Percentiles rank a stretch among this genome's conserved stretches.
Conservation (phyloP, 805 yeast genomes). For the Candida michaelii region DNA sequence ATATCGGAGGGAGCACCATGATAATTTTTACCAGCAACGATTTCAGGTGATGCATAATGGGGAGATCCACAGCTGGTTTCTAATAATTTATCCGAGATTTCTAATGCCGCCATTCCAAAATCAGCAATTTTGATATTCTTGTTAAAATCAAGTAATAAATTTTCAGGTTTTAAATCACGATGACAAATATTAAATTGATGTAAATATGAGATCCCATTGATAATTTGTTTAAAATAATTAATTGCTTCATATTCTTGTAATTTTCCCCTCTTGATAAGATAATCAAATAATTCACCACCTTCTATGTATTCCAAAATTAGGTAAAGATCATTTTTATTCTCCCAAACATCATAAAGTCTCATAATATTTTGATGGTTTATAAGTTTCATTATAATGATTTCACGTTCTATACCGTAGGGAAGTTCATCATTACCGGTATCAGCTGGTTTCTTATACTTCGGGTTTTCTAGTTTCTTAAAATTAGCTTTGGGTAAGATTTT, state of each 20-base stretch:
- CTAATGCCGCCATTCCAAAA: constrained; percentile 98
- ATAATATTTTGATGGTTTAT: constrained; percentile 76
- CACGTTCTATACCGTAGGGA: constrained; percentile 85
- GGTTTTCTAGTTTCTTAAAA: constrained; percentile 50
- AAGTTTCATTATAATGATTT: constrained; percentile 81
- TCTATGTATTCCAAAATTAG: constrained; percentile 93
- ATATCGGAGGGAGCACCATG: constrained; percentile 97
- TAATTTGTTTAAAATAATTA: constrained; percentile 82
- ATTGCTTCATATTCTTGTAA: constrained; percentile 89
- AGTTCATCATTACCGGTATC: constrained; percentile 33
- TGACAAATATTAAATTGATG: constrained; percentile 87
- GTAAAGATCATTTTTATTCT: constrained; percentile 76
- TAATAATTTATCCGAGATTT: constrained; percentile 72
- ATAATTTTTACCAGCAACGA: constrained; percentile 90
- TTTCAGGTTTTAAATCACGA: constrained; percentile 84
- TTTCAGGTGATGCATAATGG: constrained; percentile 97
- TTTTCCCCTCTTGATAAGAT: constrained; percentile 83
- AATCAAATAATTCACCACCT: constrained; percentile 95
- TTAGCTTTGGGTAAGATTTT: constrained; percentile 90
- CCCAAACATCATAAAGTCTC: constrained; percentile 85
- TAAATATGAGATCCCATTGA: constrained; percentile 79
- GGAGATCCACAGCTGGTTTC: constrained; percentile 99
- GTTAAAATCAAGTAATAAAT: constrained; percentile 73
- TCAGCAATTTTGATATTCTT: constrained; percentile 94
- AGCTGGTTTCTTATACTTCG: constrained; percentile 39